A percentile compares a stretch with the other conserved stretches of the same genome.
phyloP scores from a whole-genome alignment of 768 basidiomycete genomes.

The Ramaria sp. region DNA sequence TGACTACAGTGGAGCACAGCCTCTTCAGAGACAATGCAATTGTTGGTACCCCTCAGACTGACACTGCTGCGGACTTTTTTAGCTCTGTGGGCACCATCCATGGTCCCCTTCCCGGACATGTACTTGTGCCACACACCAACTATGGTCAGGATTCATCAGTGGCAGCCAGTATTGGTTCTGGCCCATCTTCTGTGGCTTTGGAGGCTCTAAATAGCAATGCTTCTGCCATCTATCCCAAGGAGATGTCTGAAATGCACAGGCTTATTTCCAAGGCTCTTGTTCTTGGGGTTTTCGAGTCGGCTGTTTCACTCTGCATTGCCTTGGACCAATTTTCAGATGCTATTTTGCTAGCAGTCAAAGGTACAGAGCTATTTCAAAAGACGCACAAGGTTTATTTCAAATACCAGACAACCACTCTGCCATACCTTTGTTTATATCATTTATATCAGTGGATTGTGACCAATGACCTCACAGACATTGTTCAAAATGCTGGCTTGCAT shows the following conservation, averaged over 20 bases:
- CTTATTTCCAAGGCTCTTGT: slow-evolving; percentile 90
- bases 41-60: slow-evolving; percentile 53
- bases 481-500: slow-evolving; percentile 87
- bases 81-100: slow-evolving; percentile 51
- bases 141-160: slow-evolving; percentile 82
- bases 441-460: slow-evolving; percentile 92
- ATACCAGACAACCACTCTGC: slow-evolving; percentile 57
- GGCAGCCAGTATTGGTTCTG: slow-evolving; percentile 89
- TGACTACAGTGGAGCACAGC: slow-evolving; percentile 68
- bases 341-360: slow-evolving; percentile 84
- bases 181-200: slow-evolving; percentile 66
- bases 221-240: slow-evolving; percentile 83
- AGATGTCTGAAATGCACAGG: slow-evolving; percentile 80
- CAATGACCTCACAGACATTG: slow-evolving; percentile 85
- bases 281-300: slow-evolving; percentile 88
- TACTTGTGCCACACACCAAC: slow-evolving; percentile 69
- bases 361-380: slow-evolving; percentile 71
- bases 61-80: slow-evolving; percentile 80
- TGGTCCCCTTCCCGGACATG: slow-evolving; percentile 26
- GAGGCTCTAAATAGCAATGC: slow-evolving; percentile 67
- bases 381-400: slow-evolving; percentile 95
- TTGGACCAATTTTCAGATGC: slow-evolving; percentile 90
- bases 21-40: slow-evolving; percentile 73
- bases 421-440: slow-evolving; percentile 89
- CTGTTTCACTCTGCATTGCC: slow-evolving; percentile 84